phyloP scores from a whole-genome alignment of 169 alveolate genomes.

The Cryptosporidium viatorum region DNA sequence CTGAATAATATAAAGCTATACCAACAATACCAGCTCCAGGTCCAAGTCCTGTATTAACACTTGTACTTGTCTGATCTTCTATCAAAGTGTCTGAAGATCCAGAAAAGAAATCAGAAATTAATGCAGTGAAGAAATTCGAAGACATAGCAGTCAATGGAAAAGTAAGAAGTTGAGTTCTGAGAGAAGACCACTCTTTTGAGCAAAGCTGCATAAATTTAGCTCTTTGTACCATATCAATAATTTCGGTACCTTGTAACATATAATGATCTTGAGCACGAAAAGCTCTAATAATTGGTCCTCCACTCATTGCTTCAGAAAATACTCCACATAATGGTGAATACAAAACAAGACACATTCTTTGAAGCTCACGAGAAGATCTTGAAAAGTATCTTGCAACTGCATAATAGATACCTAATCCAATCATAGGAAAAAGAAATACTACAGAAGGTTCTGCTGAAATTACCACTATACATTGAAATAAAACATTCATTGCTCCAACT shows the following conservation, averaged over 20 bases:
- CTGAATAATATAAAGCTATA: constrained; percentile 78
- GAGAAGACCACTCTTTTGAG: constrained; percentile 76
- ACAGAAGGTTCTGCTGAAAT: constrained; percentile 66
- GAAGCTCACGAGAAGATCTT: constrained; percentile 79
- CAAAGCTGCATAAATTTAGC: constrained; percentile 69
- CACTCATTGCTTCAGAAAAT: constrained; percentile 75
- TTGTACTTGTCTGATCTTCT: background rate
- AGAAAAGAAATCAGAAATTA: constrained; percentile 5
- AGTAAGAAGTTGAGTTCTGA: constrained; percentile 79
- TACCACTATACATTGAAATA: constrained; percentile 75
- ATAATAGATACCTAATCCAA: constrained; percentile 74
- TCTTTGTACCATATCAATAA: constrained; percentile 60
- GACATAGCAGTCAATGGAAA: constrained; percentile 76
- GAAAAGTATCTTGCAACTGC: constrained; percentile 78
- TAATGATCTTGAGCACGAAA: constrained; percentile 61
- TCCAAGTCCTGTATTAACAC: constrained; percentile 9
- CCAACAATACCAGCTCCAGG: constrained; percentile 76
- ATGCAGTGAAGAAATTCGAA: constrained; percentile 25
- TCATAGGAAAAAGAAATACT: constrained; percentile 75
- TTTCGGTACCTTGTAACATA: constrained; percentile 66
- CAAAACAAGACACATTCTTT: constrained; percentile 71
- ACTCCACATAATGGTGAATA: constrained; percentile 75
- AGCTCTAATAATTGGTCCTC: constrained; percentile 67
- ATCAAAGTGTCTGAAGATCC: background rate
- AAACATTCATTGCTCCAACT: constrained; percentile 75